Evolutionary conservation across 2,329 filamentous ascomycete genomes (phyloP), one percentile per base, ranked within the genome.

Genomic region (Niveomyces coronatus): DNA sequence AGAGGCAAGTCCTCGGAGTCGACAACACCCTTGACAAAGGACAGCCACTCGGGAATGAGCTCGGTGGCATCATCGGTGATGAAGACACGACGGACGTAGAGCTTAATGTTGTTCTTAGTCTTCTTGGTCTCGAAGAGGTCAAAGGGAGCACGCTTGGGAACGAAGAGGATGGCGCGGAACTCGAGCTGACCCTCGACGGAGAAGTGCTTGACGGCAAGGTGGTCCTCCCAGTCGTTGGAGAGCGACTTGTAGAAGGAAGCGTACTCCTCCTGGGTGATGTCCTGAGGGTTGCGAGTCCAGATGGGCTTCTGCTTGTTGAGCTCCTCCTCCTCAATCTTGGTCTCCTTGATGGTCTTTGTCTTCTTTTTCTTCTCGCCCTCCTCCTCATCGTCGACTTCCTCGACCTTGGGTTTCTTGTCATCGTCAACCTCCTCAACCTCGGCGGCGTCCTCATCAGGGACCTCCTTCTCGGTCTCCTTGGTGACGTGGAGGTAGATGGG

Each of bases 61-160:
- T 98, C 91, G 54, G 91, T 96, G 55, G 91, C 91, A 66, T 98
- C 91, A 54, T 98, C 91, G 45, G 91, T 98, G 76, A 98, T 98
- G 84, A 98, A 98, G 68, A 98, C 91, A 65, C 91, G 91, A 66
- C 91, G 89, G 60, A 98, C 91, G 72, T 98, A 98, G 56, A 98
- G 82, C 83, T 98, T 98, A 80, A 98, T 96, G 84, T 98, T 98
- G 85, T 96, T 98, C 87, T 98, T 98, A 63, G 89, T 95, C 84
- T 95, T 94, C 86, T 98, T 98, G 64, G 89, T 95, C 84, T 98
- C 91, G 66, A 98, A 98, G 47, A 98, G 85, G 62, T 98, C 91
- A 67, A 98, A 98, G 56, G 91, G 91, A 67, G 91, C 91, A 58
- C 91, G 89, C 85, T 98, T 96, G 64, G 91, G 91, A 40, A 98